Evolutionary conservation across 106 monocot species (phyloP).

Genomic region (Phalaenopsis aphrodite): DNA sequence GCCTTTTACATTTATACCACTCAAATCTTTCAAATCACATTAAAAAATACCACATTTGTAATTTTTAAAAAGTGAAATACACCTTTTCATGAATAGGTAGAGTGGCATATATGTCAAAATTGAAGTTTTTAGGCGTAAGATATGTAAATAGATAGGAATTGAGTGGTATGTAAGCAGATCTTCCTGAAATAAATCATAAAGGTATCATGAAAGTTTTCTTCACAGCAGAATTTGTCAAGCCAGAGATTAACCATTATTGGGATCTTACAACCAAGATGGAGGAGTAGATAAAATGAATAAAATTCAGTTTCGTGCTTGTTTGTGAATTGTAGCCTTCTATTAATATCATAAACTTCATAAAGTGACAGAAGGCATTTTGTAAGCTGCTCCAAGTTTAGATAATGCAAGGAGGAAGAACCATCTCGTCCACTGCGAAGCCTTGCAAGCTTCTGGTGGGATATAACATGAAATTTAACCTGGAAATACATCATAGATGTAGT

Average conservation of each 20-base stretch:
- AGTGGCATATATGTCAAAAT: too few relatives aligned
- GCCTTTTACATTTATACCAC: too few relatives aligned
- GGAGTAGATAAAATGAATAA: slow-evolving; percentile 83
- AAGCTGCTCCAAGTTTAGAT: slow-evolving; percentile 95
- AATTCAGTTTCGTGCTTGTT: slow-evolving; percentile 68
- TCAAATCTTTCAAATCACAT: too few relatives aligned
- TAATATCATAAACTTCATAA: slow-evolving; percentile 59
- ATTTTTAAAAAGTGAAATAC: too few relatives aligned
- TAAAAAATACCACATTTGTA: too few relatives aligned
- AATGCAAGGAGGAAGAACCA: slow-evolving; percentile 56
- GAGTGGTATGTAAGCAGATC: too few relatives aligned
- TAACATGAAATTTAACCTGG: slow-evolving; percentile 77
- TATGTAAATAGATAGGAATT: too few relatives aligned
- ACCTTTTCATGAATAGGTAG: too few relatives aligned
- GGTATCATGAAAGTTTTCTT: slow-evolving; percentile 1
- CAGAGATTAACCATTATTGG: slow-evolving; percentile 52
- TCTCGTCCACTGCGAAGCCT: slow-evolving; percentile 28
- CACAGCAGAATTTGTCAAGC: slow-evolving; percentile 6
- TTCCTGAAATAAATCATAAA: neutral
- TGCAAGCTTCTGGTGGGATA: slow-evolving; percentile 67
- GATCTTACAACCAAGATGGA: slow-evolving; percentile 62
- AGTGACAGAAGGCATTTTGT: slow-evolving; percentile 72
- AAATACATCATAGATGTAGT: slow-evolving; percentile 12
- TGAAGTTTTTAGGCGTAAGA: too few relatives aligned
- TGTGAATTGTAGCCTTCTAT: slow-evolving; percentile 24